Base-by-base conservation (phyloP, 345 rosid species). In the Punica granatum region DNA sequence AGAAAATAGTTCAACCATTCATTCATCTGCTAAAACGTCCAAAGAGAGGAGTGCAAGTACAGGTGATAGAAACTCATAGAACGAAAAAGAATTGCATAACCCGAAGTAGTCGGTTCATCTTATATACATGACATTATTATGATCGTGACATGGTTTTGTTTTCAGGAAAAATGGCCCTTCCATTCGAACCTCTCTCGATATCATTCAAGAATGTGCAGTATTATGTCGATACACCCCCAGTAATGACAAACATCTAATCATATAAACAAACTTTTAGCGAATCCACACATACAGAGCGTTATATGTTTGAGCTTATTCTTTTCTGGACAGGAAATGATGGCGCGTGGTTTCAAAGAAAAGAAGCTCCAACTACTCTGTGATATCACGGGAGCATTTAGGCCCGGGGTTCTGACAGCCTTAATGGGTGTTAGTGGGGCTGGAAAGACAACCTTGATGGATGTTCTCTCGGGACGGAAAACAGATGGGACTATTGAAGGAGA, bases 351-450 rank as follows among this genome's bases (percentile, higher is more conserved):
- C 51, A 42, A 63, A 72, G 70, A 74, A 65, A 82, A 67, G 69
- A 80, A 69, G 74, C 81, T 88, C n/a, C 87, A 86, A 63, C 84
- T 88, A 28, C 94, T 88, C 35, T 51, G 59, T 23, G 77, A 75
- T 39, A 74, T 84, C 41, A 77, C 85, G 12, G 82, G 94, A 0
- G 76, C 89, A 67, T 88, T 88, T 68, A 72, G 85, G 76, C 89
- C 90, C 0, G 88, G 94, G 48, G 75, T 85, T 51, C 83, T 88
- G 8, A 86, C 87, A 18, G 90, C 90, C 23, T 36, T 88, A 48
- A 86, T 88, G 90, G 89, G 90, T 3, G 86, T 78, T 18, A 85
- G 86, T 72, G 94, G 94, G 7, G 89, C 94, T 21, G 89, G 94
- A n/a, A 88, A 86, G 69, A 88, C 87, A 39, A 88, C 94, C 16